Evolutionary conservation across 805 yeast species (phyloP).

Genomic region (Kuraishia hungarica): DNA sequence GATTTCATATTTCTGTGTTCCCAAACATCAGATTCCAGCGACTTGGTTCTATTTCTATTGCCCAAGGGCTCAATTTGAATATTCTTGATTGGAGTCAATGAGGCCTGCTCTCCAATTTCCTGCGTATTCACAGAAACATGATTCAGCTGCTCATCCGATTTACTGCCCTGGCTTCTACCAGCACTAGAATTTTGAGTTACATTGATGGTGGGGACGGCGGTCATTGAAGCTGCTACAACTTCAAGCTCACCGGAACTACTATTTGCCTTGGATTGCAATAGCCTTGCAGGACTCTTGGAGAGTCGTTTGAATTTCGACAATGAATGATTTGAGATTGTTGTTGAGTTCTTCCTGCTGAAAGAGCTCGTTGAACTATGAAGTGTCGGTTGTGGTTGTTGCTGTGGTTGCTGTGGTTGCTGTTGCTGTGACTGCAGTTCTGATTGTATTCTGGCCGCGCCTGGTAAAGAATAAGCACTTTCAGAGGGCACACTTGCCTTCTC

Average conservation of each 20-base stretch:
- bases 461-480: neutral
- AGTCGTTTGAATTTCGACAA: conserved; percentile 1
- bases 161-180: neutral
- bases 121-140: neutral
- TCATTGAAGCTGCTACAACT: neutral
- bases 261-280: neutral
- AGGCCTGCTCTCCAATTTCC: neutral
- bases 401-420: neutral
- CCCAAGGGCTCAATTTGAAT: conserved; percentile 4
- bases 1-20: neutral
- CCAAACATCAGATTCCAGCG: neutral
- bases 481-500: neutral
- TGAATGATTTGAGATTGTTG: neutral
- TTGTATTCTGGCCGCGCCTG: neutral
- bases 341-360: conserved; percentile 1
- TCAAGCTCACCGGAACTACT: neutral
- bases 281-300: conserved; percentile 5
- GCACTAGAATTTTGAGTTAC: neutral
- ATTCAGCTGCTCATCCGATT: neutral
- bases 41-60: neutral
- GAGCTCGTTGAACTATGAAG: neutral
- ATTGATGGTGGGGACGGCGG: neutral
- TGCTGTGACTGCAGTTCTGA: neutral
- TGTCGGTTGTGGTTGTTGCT: neutral
- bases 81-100: conserved; percentile 8